These are phyloP conservation scores for Pythium biforme DNA, from an alignment of 352 stramenopile genomes.

Conservation along the genomic window DNA sequence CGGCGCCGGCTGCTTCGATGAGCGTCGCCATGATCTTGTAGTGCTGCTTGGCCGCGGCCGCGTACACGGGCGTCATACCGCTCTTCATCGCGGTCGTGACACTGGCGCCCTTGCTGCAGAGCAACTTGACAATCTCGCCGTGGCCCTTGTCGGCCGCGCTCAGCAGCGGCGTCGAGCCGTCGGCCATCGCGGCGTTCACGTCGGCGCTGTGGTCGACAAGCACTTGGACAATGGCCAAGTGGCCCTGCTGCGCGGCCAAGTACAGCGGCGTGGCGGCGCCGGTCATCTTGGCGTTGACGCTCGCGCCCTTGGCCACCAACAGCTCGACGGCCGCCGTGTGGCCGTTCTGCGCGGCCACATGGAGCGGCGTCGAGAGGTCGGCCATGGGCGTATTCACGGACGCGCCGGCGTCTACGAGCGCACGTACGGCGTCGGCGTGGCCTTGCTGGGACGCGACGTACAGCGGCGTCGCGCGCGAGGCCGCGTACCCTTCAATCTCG, in stretches of 20 bases:
- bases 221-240: slow-evolving; percentile 22
- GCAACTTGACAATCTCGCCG: slow-evolving; percentile 42
- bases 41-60: slow-evolving; percentile 64
- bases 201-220: slow-evolving; percentile 17
- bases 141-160: slow-evolving; percentile 82
- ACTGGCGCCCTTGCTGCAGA: slow-evolving; percentile 48
- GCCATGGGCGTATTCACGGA: slow-evolving; percentile 54
- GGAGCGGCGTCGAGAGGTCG: slow-evolving; percentile 72
- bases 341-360: slow-evolving; percentile 79
- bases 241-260: slow-evolving; percentile 75
- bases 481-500: slow-evolving; percentile 24
- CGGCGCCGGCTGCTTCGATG: slow-evolving; percentile 10
- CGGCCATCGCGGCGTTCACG: slow-evolving; percentile 58
- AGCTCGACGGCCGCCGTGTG: slow-evolving; percentile 52
- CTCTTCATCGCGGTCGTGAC: slow-evolving; percentile 65
- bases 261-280: slow-evolving; percentile 73
- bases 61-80: slow-evolving; percentile 76
- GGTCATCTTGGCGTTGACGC: slow-evolving; percentile 32
- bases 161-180: slow-evolving; percentile 71
- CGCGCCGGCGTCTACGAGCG: slow-evolving; percentile 18
- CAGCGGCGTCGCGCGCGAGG: slow-evolving; percentile 45
- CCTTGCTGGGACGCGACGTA: slow-evolving; percentile 67
- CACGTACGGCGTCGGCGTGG: slow-evolving; percentile 21
- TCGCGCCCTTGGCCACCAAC: slow-evolving; percentile 53
- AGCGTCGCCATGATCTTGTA: slow-evolving; percentile 26